Percentiles rank a stretch among this genome's conserved stretches.
phyloP scores from a whole-genome alignment of 2,329 filamentous ascomycete species.

The Cladobotryum mycophilum region DNA sequence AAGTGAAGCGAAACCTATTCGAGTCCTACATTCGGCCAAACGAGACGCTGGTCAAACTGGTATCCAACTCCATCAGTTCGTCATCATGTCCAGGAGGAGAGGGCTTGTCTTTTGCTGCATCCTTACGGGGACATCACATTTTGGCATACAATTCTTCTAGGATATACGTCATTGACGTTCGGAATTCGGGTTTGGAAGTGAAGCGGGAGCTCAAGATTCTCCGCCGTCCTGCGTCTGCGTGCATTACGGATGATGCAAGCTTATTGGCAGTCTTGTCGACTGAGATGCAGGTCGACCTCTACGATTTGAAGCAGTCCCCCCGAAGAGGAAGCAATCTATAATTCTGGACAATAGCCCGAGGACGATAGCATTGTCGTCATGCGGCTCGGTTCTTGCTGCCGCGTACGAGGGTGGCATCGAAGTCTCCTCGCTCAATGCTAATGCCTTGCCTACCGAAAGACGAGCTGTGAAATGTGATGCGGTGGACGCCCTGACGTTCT shows the following conservation, averaged over 20 bases:
- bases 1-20: slow-evolving; percentile 72
- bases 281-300: slow-evolving; percentile 81
- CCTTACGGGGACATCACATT: slow-evolving; percentile 65
- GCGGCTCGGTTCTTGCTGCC: slow-evolving; percentile 73
- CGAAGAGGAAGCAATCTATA: slow-evolving; percentile 66
- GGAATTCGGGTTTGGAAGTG: slow-evolving; percentile 53
- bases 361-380: slow-evolving; percentile 74
- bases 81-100: slow-evolving; percentile 78
- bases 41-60: slow-evolving; percentile 67
- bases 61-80: slow-evolving; percentile 78
- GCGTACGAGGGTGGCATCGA: slow-evolving; percentile 88
- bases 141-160: slow-evolving; percentile 81
- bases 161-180: slow-evolving; percentile 70
- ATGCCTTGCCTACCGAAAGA: slow-evolving; percentile 58
- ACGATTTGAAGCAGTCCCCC: slow-evolving; percentile 61
- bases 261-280: slow-evolving; percentile 73
- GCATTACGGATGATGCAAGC: slow-evolving; percentile 71
- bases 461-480: slow-evolving; percentile 72
- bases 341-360: slow-evolving; percentile 72
- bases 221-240: slow-evolving; percentile 67
- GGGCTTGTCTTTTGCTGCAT: slow-evolving; percentile 78
- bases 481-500: slow-evolving; percentile 70
- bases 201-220: slow-evolving; percentile 74
- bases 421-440: slow-evolving; percentile 66
- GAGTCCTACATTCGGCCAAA: slow-evolving; percentile 66